Conservation (phyloP, 805 yeast genomes). For the Dipodascus albidus region DNA sequence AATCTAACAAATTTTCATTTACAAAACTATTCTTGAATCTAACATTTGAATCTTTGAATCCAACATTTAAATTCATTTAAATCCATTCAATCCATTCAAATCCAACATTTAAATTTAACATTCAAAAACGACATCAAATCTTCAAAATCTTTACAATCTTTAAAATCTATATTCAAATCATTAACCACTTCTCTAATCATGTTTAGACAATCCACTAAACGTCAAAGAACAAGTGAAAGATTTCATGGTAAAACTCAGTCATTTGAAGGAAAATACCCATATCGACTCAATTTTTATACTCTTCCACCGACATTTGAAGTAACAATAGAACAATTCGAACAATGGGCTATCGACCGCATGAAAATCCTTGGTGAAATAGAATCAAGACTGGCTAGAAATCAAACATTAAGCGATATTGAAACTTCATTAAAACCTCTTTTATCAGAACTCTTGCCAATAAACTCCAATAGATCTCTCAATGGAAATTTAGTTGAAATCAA, state of each 20-base stretch:
- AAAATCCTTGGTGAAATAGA: slow-evolving; percentile 79
- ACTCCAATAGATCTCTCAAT: slow-evolving; percentile 18
- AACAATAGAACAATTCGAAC: slow-evolving; percentile 84
- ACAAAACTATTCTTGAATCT: too few relatives aligned
- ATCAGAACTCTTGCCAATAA: slow-evolving; percentile 53
- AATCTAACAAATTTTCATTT: too few relatives aligned
- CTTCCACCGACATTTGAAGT: slow-evolving; percentile 75
- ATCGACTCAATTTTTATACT: slow-evolving; percentile 63
- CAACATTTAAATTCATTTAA: too few relatives aligned
- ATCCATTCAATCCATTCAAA: too few relatives aligned
- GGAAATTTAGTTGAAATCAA: slow-evolving; percentile 1
- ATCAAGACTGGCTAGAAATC: slow-evolving; percentile 54
- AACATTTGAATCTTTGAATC: too few relatives aligned
- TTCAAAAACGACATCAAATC: too few relatives aligned
- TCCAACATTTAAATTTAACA: too few relatives aligned
- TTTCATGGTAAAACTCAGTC: slow-evolving; percentile 26
- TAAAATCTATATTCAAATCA: background rate
- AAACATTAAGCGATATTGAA: slow-evolving; percentile 54
- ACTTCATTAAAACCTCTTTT: slow-evolving; percentile 52
- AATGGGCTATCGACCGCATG: slow-evolving; percentile 90
- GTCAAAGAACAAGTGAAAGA: slow-evolving; percentile 24
- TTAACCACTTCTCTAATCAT: slow-evolving; percentile 9
- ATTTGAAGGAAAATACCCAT: slow-evolving; percentile 29
- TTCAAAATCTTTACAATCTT: too few relatives aligned
- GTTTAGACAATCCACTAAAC: slow-evolving; percentile 20